Evolutionary conservation across 208 protist species (phyloP), one percentile per base, ranked within the genome.

Genomic region (Leishmania tarentolae): DNA sequence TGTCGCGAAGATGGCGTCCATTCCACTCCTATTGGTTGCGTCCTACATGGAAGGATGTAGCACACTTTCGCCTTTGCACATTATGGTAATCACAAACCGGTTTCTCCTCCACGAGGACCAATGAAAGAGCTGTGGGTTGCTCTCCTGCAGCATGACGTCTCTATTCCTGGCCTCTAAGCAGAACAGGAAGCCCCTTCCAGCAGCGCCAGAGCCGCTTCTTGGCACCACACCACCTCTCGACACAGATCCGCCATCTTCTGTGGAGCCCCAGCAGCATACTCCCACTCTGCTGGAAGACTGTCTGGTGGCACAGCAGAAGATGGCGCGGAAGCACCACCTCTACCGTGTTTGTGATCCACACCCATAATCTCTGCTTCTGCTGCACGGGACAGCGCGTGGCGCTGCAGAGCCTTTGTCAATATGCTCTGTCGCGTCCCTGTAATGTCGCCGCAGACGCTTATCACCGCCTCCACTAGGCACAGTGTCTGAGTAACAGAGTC

Each of bases 371-470:
- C 28, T 28, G 17, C 71, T 42, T 75, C 75, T 28, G 66, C 71
- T 28, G 76, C 24, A 0, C 21, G 59, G 28, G 82, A 81, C 42
- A 82, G 47, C 17, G 63, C 65, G 31, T 81, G 78, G 15, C 44
- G 31, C 31, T 73, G 82, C 76, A 85, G 68, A 0, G 82, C 82
- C 50, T 37, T 75, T 40, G 56, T 11, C 31, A 85, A 28, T 0
- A 72, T 68, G n/a, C 72, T 44, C 13, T 72, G 50, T 24, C 52
- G 56, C n/a, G 7, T 50, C 3, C 72, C 77, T 9, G 59, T 59
- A 28, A 85, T 46, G 53, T 82, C 77, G 24, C 82, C 82, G 56
- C 75, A 82, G 17, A 85, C 63, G 72, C 65, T 82, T 15, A 82
- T 53, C 7, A 85, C 65, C 15, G 72, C 77, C 35, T 71, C 59